Evolutionary conservation across 2,329 filamentous ascomycete species (phyloP).

Genomic region (Parascedosporium putredinis): DNA sequence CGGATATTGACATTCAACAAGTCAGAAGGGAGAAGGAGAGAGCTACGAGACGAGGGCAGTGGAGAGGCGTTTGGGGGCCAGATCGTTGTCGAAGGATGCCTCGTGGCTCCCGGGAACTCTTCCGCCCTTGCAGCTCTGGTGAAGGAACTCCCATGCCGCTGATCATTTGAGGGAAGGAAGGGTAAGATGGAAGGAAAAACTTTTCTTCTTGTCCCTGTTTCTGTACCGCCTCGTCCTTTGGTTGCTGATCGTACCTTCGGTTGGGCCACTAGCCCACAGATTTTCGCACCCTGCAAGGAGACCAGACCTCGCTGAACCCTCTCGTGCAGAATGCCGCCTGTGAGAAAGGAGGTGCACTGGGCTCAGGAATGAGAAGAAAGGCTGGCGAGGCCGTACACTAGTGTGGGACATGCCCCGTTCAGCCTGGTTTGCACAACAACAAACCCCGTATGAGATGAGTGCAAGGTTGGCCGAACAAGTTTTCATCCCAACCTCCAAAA

Average conservation of each 20-base stretch:
- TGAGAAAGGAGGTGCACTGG: too few relatives aligned
- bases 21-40: too few relatives aligned
- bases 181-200: constrained; percentile 20
- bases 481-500: too few relatives aligned
- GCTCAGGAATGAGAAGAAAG: too few relatives aligned
- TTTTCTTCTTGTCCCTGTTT: constrained; percentile 5
- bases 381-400: too few relatives aligned
- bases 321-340: too few relatives aligned
- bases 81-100: constrained; percentile 13
- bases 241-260: neutral
- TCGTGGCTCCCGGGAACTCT: constrained; percentile 21
- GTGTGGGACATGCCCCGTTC: too few relatives aligned
- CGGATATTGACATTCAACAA: too few relatives aligned
- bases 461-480: too few relatives aligned
- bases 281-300: neutral
- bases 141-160: constrained; percentile 13
- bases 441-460: too few relatives aligned
- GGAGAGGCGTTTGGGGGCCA: constrained; percentile 4
- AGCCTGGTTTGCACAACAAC: too few relatives aligned
- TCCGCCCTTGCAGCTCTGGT: constrained; percentile 17
- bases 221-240: too few relatives aligned
- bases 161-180: neutral
- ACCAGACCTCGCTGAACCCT: neutral
- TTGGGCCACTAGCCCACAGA: constrained; percentile 5
- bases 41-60: neutral